Percentiles rank a stretch among this genome's conserved stretches.
Evolutionary conservation across 139 green algal species (phyloP).

Genomic region (Tetradesmus obliquus): DNA sequence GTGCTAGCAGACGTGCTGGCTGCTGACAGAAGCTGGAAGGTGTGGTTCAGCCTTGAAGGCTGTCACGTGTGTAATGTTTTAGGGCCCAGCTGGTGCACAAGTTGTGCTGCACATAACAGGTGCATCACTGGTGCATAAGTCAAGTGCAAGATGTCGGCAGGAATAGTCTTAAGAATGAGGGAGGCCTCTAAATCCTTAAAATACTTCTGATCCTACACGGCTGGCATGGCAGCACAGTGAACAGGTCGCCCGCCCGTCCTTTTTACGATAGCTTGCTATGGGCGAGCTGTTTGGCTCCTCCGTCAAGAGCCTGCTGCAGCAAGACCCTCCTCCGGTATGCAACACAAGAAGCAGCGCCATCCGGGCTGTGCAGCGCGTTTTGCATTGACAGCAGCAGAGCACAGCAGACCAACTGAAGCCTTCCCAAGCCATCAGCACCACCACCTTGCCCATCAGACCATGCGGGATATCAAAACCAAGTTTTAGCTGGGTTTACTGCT

Average conservation of each 20-base stretch:
- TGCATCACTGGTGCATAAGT: no score
- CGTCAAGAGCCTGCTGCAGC: conserved; percentile 18
- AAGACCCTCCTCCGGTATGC: conserved; percentile 24
- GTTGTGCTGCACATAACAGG: no score
- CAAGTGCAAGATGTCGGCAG: no score
- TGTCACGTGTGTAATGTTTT: neutral
- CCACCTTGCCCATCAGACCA: no score
- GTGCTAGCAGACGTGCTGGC: neutral
- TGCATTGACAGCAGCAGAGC: neutral
- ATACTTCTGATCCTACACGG: no score
- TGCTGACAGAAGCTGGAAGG: neutral
- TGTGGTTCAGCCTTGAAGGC: neutral
- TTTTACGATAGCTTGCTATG: neutral
- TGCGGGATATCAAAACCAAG: no score
- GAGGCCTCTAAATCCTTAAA: no score
- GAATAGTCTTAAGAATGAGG: no score
- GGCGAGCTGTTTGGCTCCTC: conserved; percentile 20
- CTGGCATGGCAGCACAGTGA: neutral
- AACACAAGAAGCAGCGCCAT: neutral
- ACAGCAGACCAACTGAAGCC: no score
- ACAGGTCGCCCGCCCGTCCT: neutral
- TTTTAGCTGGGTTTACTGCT: neutral
- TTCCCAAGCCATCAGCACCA: no score
- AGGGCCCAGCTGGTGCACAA: neutral
- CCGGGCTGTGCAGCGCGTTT: neutral